Evolutionary conservation across 495 filamentous ascomycete genomes (phyloP).

Genomic region (Neurospora sp.): DNA sequence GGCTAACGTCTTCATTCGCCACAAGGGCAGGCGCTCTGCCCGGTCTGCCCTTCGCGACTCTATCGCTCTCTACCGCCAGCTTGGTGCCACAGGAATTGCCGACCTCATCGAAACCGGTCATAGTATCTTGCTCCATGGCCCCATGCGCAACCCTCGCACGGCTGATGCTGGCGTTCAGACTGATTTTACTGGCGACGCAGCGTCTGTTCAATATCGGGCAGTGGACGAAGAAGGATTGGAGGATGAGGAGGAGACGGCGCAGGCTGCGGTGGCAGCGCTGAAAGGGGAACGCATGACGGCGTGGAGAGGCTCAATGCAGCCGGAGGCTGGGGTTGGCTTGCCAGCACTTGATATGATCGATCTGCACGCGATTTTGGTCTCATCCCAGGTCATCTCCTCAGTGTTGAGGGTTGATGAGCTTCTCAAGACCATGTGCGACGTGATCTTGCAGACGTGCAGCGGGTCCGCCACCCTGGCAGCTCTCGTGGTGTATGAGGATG

Average conservation of each 20-base stretch:
- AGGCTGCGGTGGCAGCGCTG: slow-evolving; percentile 37
- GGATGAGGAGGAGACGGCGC: slow-evolving; percentile 41
- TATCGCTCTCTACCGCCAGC: slow-evolving; percentile 59
- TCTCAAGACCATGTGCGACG: slow-evolving; percentile 80
- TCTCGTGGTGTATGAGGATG: slow-evolving; percentile 43
- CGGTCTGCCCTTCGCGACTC: slow-evolving; percentile 62
- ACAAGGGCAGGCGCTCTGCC: slow-evolving; percentile 62
- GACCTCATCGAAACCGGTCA: slow-evolving; percentile 60
- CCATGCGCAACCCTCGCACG: slow-evolving; percentile 47
- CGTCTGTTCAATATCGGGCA: slow-evolving; percentile 41
- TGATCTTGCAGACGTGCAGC: slow-evolving; percentile 78
- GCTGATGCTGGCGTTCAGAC: slow-evolving; percentile 71
- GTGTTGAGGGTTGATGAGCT: slow-evolving; percentile 78
- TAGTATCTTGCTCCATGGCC: slow-evolving; percentile 59
- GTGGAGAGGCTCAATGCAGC: slow-evolving; percentile 45
- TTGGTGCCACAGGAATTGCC: slow-evolving; percentile 68
- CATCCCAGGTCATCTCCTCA: slow-evolving; percentile 83
- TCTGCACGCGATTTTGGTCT: slow-evolving; percentile 74
- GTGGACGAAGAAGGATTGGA: slow-evolving; percentile 48
- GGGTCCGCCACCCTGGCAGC: slow-evolving; percentile 66
- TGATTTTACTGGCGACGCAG: slow-evolving; percentile 51
- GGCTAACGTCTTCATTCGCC: slow-evolving; percentile 64
- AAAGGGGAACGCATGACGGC: slow-evolving; percentile 55
- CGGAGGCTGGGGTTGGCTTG: slow-evolving; percentile 39
- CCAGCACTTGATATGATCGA: slow-evolving; percentile 73